Evolutionary conservation across 2,329 filamentous ascomycete species (phyloP), one percentile per base, ranked within the genome.

Genomic region (Colletotrichum tanaceti): DNA sequence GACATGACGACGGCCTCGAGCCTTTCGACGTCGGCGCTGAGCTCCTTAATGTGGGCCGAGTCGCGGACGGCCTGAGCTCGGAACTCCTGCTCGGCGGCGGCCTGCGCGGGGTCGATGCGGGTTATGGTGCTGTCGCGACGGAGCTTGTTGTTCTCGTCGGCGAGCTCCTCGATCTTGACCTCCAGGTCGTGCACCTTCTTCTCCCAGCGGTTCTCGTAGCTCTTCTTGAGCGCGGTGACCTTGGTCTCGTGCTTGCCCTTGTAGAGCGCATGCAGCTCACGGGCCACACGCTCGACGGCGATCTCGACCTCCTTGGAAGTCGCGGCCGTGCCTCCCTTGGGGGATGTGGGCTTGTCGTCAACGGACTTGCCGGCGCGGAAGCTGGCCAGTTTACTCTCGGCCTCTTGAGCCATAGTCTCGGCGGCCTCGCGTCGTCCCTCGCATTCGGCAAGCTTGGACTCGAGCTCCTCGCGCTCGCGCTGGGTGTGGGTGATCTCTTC

Each of bases 181-280:
- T 97, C 92, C 3, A 97, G 87, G 74, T 95, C 92, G 62, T 88
- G 88, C 65, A 95, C 88, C 75, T 91, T 93, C 85, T 97, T 97
- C 80, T 97, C 93, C 88, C 93, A 96, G 63, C 95, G 90, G 54
- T 88, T 87, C 78, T 98, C 93, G 81, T 98, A 91, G 71, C 87
- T 90, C 80, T 91, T 90, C 82, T 91, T 98, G 72, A 99, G 85
- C 4, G 94, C 95, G 1, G 93, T 88, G 52, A 98, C 95, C 83
- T 99, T 99, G 71, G 91, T 93, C 82, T 98, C 95, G 78, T 99
- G 96, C 82, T 99, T 99, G 77, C 91, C 90, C 83, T 98, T 98
- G 86, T 99, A 99, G 13, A 97, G 86, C 0, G 91, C 87, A 77
- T 99, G 96, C 47, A 99, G 86, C 77, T 99, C 96, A 38, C 93